phyloP scores from a whole-genome alignment of 768 basidiomycete genomes.

The Russula griseocarnosa region DNA sequence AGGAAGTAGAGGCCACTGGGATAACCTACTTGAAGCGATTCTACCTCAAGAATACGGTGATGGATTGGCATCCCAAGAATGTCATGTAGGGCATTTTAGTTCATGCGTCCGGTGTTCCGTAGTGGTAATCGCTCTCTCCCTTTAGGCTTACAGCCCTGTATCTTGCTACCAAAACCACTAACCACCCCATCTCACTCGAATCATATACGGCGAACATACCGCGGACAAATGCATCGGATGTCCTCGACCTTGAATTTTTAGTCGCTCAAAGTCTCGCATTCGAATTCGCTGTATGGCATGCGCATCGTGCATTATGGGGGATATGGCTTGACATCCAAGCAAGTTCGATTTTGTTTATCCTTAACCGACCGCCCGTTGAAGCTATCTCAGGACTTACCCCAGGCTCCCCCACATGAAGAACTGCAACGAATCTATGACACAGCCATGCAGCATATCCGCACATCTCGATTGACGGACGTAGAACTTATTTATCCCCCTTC shows the following conservation, averaged over 20 bases:
- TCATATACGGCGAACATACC: conserved; percentile 80
- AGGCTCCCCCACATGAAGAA: conserved; percentile 43
- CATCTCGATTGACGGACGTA: conserved; percentile 84
- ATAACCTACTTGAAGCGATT: conserved; percentile 92
- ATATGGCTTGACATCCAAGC: conserved; percentile 88
- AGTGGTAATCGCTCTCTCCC: conserved; percentile 2
- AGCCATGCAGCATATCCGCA: conserved; percentile 63
- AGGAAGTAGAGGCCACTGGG: conserved; percentile 91
- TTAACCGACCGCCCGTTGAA: conserved; percentile 6
- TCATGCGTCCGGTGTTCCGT: neutral
- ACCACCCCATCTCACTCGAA: conserved; percentile 85
- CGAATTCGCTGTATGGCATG: conserved; percentile 92
- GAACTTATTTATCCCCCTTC: conserved; percentile 91
- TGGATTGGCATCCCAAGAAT: conserved; percentile 99
- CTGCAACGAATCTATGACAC: conserved; percentile 57
- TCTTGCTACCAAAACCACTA: conserved; percentile 96
- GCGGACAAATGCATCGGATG: conserved; percentile 73
- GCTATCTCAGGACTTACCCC: conserved; percentile 51
- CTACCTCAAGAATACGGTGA: conserved; percentile 95
- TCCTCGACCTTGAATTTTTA: conserved; percentile 92
- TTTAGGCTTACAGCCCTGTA: conserved; percentile 91
- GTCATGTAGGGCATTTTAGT: conserved; percentile 70
- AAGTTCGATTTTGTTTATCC: conserved; percentile 47
- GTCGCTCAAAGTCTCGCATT: conserved; percentile 92
- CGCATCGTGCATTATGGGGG: conserved; percentile 84